Percentiles rank a stretch among this genome's conserved stretches.
Conservation (phyloP, 2,329 filamentous ascomycete genomes). For the Lachnellula hyalina region DNA sequence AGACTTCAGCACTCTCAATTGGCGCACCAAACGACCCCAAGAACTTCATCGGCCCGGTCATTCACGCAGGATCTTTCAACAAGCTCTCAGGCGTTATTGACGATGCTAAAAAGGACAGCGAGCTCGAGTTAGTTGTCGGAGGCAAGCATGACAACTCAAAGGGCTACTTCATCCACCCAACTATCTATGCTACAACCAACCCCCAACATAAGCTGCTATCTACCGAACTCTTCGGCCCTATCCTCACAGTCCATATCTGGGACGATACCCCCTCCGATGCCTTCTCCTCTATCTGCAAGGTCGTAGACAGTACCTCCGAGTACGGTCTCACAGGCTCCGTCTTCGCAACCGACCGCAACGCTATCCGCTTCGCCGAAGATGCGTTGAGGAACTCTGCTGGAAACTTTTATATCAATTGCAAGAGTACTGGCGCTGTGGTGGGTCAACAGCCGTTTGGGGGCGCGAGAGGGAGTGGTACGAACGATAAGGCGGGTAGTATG, state of each 20-base stretch:
- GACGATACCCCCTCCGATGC: conserved; percentile 57
- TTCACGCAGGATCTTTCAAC: conserved; percentile 76
- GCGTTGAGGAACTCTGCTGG: conserved; percentile 67
- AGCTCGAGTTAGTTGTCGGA: conserved; percentile 68
- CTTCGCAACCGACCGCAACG: conserved; percentile 65
- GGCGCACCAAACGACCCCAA: conserved; percentile 62
- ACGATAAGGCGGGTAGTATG: conserved; percentile 66
- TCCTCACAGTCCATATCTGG: conserved; percentile 72
- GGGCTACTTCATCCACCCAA: conserved; percentile 81
- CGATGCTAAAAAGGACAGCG: conserved; percentile 67
- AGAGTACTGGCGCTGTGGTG: conserved; percentile 69
- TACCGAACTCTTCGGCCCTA: conserved; percentile 77
- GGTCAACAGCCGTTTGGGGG: conserved; percentile 70
- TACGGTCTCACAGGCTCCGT: conserved; percentile 75
- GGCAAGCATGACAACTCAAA: conserved; percentile 72
- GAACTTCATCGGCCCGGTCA: conserved; percentile 85
- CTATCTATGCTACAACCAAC: conserved; percentile 71
- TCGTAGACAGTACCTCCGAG: conserved; percentile 66
- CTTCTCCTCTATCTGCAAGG: conserved; percentile 53
- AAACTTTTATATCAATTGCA: conserved; percentile 85
- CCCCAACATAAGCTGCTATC: conserved; percentile 68
- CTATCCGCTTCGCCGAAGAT: conserved; percentile 64
- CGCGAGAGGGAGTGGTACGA: conserved; percentile 62
- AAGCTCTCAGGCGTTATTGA: conserved; percentile 75
- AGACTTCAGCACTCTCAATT: conserved; percentile 65